Conservation (phyloP, 164 flowering plant species). For the Kalanchoe fedtschenkoi region DNA sequence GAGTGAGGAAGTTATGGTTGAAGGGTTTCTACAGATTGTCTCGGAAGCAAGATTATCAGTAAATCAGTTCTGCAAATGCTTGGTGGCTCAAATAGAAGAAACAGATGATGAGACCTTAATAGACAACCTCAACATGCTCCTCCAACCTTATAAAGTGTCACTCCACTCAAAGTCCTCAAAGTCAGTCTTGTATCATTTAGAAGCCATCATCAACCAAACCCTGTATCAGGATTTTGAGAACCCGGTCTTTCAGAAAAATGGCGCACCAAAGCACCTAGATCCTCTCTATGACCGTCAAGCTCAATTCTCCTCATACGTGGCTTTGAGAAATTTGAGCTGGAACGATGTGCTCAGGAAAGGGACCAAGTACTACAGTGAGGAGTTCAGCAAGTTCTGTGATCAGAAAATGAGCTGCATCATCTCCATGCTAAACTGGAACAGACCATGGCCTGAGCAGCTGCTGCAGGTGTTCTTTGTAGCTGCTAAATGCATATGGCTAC, state of each 20-base stretch:
- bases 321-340: constrained; percentile 83
- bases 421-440: constrained; percentile 56
- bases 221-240: constrained; percentile 89
- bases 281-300: constrained; percentile 62
- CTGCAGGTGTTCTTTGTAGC: constrained; percentile 88
- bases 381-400: constrained; percentile 87
- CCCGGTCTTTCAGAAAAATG: constrained; percentile 64
- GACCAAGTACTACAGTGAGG: constrained; percentile 86
- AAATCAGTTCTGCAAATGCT: constrained; percentile 68
- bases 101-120: constrained; percentile 30
- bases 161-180: constrained; percentile 49
- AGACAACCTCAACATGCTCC: constrained; percentile 52
- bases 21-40: constrained; percentile 86
- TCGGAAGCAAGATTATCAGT: constrained; percentile 82
- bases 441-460: constrained; percentile 87
- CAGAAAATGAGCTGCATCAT: constrained; percentile 87
- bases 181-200: constrained; percentile 66
- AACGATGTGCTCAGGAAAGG: constrained; percentile 84
- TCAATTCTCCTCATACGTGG: constrained; percentile 56
- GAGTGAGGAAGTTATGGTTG: constrained; percentile 74
- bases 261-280: constrained; percentile 55
- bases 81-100: constrained; percentile 54
- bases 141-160: constrained; percentile 60
- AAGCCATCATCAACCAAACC: constrained; percentile 73
- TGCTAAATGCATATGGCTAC: constrained; percentile 90